phyloP scores from a whole-genome alignment of 176 grass and related monocot species.

The Bolboschoenus planiculmis region DNA sequence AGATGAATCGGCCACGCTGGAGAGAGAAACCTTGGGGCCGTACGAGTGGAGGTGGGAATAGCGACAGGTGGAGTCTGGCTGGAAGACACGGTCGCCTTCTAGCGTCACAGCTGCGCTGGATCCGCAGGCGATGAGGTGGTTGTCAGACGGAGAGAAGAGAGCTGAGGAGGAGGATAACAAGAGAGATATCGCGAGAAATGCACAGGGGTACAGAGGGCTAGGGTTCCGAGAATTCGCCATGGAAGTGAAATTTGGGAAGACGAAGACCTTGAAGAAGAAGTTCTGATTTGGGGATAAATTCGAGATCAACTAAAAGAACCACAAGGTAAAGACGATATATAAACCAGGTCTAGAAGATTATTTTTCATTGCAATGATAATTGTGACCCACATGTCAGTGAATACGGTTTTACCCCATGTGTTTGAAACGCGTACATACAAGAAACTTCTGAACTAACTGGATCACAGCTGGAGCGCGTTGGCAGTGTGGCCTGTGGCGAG shows the following conservation, averaged over 20 bases:
- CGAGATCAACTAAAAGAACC: background rate
- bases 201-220: background rate
- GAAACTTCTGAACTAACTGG: background rate
- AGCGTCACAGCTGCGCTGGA: conserved; percentile 29
- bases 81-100: conserved; percentile 66
- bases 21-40: conserved; percentile 15
- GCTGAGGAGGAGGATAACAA: conserved; percentile 18
- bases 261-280: background rate
- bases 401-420: background rate
- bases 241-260: conserved; percentile 18
- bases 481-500: background rate
- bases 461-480: conserved; percentile 30
- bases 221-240: conserved; percentile 46
- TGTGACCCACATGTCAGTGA: background rate
- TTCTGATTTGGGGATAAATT: conserved; percentile 6
- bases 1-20: conserved; percentile 10
- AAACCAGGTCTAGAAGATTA: background rate
- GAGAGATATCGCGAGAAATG: conserved; percentile 33
- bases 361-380: background rate
- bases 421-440: background rate
- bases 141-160: conserved; percentile 51
- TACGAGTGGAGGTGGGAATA: conserved; percentile 38
- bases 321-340: background rate
- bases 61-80: conserved; percentile 48
- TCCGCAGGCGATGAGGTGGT: conserved; percentile 86